Conservation (phyloP, 2,329 filamentous ascomycete species). For the Salinomyces thailandicus region DNA sequence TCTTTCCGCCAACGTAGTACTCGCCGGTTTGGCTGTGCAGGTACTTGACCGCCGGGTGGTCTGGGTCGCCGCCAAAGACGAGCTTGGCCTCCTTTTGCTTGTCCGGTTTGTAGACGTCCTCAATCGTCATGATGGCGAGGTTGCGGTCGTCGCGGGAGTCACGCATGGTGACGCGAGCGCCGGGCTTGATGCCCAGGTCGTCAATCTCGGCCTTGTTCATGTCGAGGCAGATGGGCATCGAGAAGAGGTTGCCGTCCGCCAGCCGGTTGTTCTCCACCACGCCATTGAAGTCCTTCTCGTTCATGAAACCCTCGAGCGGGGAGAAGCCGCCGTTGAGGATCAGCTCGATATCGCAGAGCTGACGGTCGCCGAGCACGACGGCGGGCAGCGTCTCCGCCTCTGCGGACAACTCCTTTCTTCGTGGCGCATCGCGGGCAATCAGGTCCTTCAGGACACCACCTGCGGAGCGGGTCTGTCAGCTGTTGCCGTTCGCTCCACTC, state of each 20-base stretch:
- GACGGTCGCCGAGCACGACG: slow-evolving; percentile 77
- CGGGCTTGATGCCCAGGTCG: slow-evolving; percentile 63
- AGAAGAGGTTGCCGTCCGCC: slow-evolving; percentile 80
- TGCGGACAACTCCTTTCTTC: slow-evolving; percentile 63
- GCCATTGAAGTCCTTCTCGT: slow-evolving; percentile 88
- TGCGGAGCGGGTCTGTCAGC: no score
- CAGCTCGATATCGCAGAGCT: slow-evolving; percentile 94
- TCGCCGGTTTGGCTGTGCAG: slow-evolving; percentile 71
- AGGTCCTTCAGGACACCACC: slow-evolving; percentile 97
- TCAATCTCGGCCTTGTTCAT: slow-evolving; percentile 65
- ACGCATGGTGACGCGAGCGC: slow-evolving; percentile 74
- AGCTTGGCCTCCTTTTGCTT: slow-evolving; percentile 86
- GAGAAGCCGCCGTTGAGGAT: slow-evolving; percentile 97
- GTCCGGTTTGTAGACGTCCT: slow-evolving; percentile 91
- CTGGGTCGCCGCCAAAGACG: slow-evolving; percentile 86
- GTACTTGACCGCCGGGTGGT: slow-evolving; percentile 83
- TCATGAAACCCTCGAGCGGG: slow-evolving; percentile 96
- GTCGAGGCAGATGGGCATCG: slow-evolving; percentile 94
- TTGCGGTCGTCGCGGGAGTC: slow-evolving; percentile 96
- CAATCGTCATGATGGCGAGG: slow-evolving; percentile 87
- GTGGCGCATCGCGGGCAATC: slow-evolving; percentile 79
- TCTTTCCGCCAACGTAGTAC: slow-evolving; percentile 89
- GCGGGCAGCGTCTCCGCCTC: slow-evolving; percentile 84
- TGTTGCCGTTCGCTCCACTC: slow-evolving; percentile 9
- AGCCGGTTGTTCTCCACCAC: slow-evolving; percentile 85